phyloP scores from a whole-genome alignment of 2,329 filamentous ascomycete genomes.

The Ascochyta koolunga region DNA sequence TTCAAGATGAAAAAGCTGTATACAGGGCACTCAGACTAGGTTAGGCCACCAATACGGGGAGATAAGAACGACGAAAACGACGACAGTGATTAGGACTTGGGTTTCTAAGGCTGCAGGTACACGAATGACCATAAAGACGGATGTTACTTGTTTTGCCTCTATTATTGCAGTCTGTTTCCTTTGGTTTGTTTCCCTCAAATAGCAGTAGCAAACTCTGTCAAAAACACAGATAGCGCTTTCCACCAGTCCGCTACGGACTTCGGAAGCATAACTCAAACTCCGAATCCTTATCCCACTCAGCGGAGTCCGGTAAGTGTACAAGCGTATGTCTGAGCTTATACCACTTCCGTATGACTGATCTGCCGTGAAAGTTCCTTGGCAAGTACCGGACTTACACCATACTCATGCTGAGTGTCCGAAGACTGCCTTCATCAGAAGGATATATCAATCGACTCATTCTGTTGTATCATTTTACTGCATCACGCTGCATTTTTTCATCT shows the following conservation, averaged over 20 bases:
- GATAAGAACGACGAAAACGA: neutral
- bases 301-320: neutral
- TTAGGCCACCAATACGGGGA: neutral
- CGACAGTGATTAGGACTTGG: slow-evolving; percentile 4
- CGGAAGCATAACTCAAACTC: neutral
- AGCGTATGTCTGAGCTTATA: neutral
- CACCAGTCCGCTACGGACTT: slow-evolving; percentile 1
- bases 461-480: neutral
- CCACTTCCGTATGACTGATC: slow-evolving; percentile 2
- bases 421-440: neutral
- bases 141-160: too few species aligned
- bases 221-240: neutral
- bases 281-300: neutral
- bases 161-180: too few species aligned
- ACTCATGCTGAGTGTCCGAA: neutral
- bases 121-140: too few species aligned
- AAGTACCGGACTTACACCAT: neutral
- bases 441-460: slow-evolving; percentile 1
- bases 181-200: too few species aligned
- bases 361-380: neutral
- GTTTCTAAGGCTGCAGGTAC: neutral
- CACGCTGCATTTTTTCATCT: neutral
- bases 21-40: neutral
- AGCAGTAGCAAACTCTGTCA: too few species aligned
- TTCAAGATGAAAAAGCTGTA: neutral